Evolutionary conservation across 2,329 filamentous ascomycete genomes (phyloP).

Genomic region (Botryotinia convoluta): DNA sequence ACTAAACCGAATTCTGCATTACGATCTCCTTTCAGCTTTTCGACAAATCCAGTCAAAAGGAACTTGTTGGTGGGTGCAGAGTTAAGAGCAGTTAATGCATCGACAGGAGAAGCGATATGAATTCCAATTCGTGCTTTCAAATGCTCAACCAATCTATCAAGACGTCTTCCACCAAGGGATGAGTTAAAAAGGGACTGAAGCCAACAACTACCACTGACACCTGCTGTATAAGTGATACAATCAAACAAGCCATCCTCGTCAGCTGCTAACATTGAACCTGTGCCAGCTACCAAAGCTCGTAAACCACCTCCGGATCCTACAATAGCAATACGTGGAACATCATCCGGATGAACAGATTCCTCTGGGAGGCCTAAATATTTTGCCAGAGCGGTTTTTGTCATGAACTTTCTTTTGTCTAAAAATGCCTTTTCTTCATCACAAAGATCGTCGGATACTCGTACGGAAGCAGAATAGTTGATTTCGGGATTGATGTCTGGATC

Average conservation of each 20-base stretch:
- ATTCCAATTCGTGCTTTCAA: slow-evolving; percentile 80
- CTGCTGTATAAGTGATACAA: slow-evolving; percentile 91
- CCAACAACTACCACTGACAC: slow-evolving; percentile 96
- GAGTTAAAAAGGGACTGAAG: slow-evolving; percentile 85
- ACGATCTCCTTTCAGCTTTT: slow-evolving; percentile 83
- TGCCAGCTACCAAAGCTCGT: slow-evolving; percentile 83
- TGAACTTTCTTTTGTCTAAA: slow-evolving; percentile 62
- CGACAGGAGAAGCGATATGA: slow-evolving; percentile 90
- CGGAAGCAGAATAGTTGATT: slow-evolving; percentile 75
- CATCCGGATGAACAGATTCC: slow-evolving; percentile 82
- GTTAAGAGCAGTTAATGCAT: slow-evolving; percentile 76
- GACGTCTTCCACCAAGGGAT: slow-evolving; percentile 66
- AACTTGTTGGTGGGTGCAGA: slow-evolving; percentile 91
- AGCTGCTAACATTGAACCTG: slow-evolving; percentile 80
- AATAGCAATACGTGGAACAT: slow-evolving; percentile 89
- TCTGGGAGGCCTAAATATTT: slow-evolving; percentile 78
- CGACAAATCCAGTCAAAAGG: slow-evolving; percentile 81
- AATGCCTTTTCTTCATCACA: slow-evolving; percentile 83
- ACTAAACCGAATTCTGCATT: slow-evolving; percentile 84
- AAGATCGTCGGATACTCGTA: slow-evolving; percentile 77
- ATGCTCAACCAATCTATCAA: slow-evolving; percentile 74
- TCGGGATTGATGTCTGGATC: slow-evolving; percentile 83
- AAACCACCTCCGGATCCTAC: slow-evolving; percentile 92
- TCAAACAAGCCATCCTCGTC: slow-evolving; percentile 88
- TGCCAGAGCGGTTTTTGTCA: slow-evolving; percentile 72